These are phyloP conservation scores for Lantana camara DNA, from an alignment of 257 asterid genomes.

Conservation along the genomic window DNA sequence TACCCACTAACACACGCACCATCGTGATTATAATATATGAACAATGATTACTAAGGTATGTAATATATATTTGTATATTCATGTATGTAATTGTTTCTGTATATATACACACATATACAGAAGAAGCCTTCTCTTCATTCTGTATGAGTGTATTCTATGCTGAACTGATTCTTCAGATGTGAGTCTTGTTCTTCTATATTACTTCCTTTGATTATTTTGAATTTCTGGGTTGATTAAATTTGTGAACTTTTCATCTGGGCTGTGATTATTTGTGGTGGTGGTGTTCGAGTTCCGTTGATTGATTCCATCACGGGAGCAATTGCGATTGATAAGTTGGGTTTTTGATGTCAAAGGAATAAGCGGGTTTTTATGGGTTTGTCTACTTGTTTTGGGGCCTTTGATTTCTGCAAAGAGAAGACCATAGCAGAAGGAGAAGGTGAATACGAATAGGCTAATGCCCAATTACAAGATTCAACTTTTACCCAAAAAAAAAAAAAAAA, in stretches of 20 bases:
- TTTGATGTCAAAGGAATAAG: conserved; percentile 22
- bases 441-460: too few species aligned
- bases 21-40: conserved; percentile 12
- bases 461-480: too few species aligned
- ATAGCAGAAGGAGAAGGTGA: conserved; percentile 45
- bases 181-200: background rate
- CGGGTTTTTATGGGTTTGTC: conserved; percentile 45
- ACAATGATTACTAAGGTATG: background rate
- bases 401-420: conserved; percentile 39
- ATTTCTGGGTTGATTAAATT: conserved; percentile 1
- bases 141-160: background rate
- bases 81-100: background rate
- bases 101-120: background rate
- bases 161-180: conserved; percentile 7
- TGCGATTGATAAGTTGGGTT: conserved; percentile 26
- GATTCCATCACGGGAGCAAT: conserved; percentile 21
- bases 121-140: background rate
- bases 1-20: conserved; percentile 9
- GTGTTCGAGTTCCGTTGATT: conserved; percentile 23
- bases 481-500: too few species aligned
- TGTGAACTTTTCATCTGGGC: conserved; percentile 14
- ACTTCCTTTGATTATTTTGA: background rate
- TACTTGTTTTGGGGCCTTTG: conserved; percentile 59
- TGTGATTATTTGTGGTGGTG: conserved; percentile 14
- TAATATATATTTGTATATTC: background rate